These are phyloP conservation scores for Acarospora socialis DNA, from an alignment of 2,329 filamentous ascomycete genomes.

Conservation along the genomic window DNA sequence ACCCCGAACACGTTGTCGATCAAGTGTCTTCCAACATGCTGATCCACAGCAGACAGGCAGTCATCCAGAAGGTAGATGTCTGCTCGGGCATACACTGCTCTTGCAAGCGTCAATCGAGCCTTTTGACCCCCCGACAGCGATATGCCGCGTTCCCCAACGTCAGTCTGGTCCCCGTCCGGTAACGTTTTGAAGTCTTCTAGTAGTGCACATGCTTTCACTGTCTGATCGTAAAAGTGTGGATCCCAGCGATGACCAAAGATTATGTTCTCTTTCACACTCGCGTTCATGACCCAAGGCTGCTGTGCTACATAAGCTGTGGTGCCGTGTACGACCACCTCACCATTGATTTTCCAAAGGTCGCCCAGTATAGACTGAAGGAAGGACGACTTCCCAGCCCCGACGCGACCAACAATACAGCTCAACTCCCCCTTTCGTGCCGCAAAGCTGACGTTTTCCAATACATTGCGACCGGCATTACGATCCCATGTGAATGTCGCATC, in stretches of 20 bases:
- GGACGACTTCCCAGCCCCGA: slow-evolving; percentile 92
- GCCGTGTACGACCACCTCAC: slow-evolving; percentile 69
- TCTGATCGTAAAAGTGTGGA: slow-evolving; percentile 84
- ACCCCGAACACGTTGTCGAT: slow-evolving; percentile 87
- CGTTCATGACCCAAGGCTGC: slow-evolving; percentile 93
- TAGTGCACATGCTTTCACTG: slow-evolving; percentile 80
- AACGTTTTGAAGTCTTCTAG: slow-evolving; percentile 81
- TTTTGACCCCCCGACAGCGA: slow-evolving; percentile 94
- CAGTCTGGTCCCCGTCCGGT: slow-evolving; percentile 89
- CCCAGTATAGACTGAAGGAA: slow-evolving; percentile 78
- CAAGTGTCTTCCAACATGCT: slow-evolving; percentile 87
- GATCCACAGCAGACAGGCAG: slow-evolving; percentile 91
- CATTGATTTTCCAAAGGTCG: slow-evolving; percentile 79
- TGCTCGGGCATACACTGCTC: slow-evolving; percentile 91
- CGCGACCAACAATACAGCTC: slow-evolving; percentile 81
- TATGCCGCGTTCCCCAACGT: slow-evolving; percentile 93
- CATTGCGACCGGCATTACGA: slow-evolving; percentile 53
- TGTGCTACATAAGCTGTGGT: slow-evolving; percentile 84
- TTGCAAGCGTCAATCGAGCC: slow-evolving; percentile 76
- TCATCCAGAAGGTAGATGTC: slow-evolving; percentile 94
- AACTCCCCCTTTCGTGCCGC: slow-evolving; percentile 84
- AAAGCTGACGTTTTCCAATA: slow-evolving; percentile 73
- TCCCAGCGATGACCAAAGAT: slow-evolving; percentile 92
- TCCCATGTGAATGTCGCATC: slow-evolving; percentile 94
- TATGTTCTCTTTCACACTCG: slow-evolving; percentile 92